phyloP scores from a whole-genome alignment of 1,284 basidiomycete genomes.

The Cryptococcus sp. region DNA sequence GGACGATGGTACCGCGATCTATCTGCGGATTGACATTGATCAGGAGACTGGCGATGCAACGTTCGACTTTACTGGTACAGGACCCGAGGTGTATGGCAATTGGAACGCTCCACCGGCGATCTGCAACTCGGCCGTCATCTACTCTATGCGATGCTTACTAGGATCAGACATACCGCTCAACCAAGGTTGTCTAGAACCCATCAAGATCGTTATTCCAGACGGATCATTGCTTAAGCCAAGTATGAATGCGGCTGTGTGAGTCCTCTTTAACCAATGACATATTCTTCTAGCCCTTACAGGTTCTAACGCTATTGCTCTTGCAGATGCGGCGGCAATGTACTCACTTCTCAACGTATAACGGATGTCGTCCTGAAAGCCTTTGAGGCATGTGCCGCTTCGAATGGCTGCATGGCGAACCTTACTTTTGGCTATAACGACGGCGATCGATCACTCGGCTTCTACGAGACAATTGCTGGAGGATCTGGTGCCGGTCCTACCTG shows the following conservation, averaged over 20 bases:
- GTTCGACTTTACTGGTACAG: slow-evolving; percentile 86
- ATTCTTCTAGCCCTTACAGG: too few species aligned
- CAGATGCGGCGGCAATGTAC: slow-evolving; percentile 64
- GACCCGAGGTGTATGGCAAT: slow-evolving; percentile 66
- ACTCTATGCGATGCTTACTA: slow-evolving; percentile 83
- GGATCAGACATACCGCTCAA: neutral
- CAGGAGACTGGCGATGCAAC: slow-evolving; percentile 73
- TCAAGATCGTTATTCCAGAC: slow-evolving; percentile 26
- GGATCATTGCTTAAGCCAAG: slow-evolving; percentile 63
- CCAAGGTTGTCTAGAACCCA: slow-evolving; percentile 44
- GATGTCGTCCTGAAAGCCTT: slow-evolving; percentile 94
- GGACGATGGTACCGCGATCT: slow-evolving; percentile 39
- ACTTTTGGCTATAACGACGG: slow-evolving; percentile 74
- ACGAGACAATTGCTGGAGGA: slow-evolving; percentile 91
- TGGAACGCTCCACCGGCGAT: slow-evolving; percentile 69
- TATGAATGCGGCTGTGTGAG: neutral
- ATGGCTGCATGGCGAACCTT: slow-evolving; percentile 81
- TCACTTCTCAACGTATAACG: slow-evolving; percentile 89
- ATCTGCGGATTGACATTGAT: slow-evolving; percentile 76
- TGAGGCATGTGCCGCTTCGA: slow-evolving; percentile 85
- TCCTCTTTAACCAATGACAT: neutral
- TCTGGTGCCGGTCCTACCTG: slow-evolving; percentile 87
- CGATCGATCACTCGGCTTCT: slow-evolving; percentile 58
- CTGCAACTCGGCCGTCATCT: slow-evolving; percentile 89
- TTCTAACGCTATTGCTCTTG: slow-evolving; percentile 67